Conservation (phyloP, 345 rosid species). For the Linum trigynum region DNA sequence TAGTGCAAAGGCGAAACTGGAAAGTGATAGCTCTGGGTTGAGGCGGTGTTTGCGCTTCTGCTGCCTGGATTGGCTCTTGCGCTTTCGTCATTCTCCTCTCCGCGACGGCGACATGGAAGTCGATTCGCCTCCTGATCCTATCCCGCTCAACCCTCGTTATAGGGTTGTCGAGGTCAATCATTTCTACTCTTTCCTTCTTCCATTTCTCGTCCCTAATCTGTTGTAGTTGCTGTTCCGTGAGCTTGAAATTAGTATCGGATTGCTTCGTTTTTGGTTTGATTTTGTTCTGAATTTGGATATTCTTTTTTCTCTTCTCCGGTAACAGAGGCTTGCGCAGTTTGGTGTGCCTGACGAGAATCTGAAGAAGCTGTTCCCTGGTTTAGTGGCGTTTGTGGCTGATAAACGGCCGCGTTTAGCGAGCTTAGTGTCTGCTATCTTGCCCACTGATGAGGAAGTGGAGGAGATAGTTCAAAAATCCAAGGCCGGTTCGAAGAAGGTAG, state of each 20-base stretch:
- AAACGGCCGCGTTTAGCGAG: constrained; percentile 31
- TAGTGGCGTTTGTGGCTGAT: constrained; percentile 42
- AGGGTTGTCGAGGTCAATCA: constrained; percentile 36
- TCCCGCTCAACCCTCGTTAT: constrained; percentile 36
- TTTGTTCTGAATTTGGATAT: background rate
- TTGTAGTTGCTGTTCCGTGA: background rate
- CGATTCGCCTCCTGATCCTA: constrained; percentile 38
- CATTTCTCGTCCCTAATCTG: background rate
- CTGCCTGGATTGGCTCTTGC: constrained; percentile 42
- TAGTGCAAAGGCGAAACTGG: constrained; percentile 35
- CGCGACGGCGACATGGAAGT: constrained; percentile 43
- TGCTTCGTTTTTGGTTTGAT: background rate
- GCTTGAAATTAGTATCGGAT: background rate
- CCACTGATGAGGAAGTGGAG: constrained; percentile 55
- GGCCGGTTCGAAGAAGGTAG: constrained; percentile 24
- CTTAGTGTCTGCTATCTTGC: constrained; percentile 53
- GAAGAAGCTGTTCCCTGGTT: constrained; percentile 28
- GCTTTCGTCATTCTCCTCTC: constrained; percentile 20
- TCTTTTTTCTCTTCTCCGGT: background rate
- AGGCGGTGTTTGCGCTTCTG: constrained; percentile 34
- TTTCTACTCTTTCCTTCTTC: background rate
- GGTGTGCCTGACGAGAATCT: constrained; percentile 52
- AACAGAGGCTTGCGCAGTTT: constrained; percentile 56
- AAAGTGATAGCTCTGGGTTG: constrained; percentile 43
- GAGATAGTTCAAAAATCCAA: constrained; percentile 24